phyloP scores from a whole-genome alignment of 2,329 filamentous ascomycete species.

The Exutisphaerella laricina region DNA sequence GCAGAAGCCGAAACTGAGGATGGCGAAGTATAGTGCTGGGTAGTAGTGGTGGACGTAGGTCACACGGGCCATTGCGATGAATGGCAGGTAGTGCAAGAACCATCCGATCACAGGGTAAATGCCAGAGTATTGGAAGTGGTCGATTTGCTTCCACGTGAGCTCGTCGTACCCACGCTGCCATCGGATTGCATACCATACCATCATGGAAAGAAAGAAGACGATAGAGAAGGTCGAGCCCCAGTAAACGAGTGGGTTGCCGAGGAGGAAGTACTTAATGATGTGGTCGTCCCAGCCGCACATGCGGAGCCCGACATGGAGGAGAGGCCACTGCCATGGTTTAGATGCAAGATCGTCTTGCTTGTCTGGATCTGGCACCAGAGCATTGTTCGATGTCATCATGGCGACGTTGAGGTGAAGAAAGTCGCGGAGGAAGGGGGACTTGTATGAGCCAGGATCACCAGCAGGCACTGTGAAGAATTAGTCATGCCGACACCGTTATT shows the following conservation, averaged over 20 bases:
- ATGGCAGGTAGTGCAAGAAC: conserved; percentile 94
- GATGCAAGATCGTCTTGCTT: conserved; percentile 98
- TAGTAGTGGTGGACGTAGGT: conserved; percentile 99
- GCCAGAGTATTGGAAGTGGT: conserved; percentile 90
- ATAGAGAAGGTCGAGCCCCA: conserved; percentile 85
- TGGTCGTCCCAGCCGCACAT: conserved; percentile 99
- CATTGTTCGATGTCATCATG: conserved; percentile 99
- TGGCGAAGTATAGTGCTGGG: conserved; percentile 95
- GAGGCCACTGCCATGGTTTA: conserved; percentile 97
- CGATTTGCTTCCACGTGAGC: conserved; percentile 71
- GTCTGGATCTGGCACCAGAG: conserved; percentile 91
- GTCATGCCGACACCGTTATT: conserved; percentile 24
- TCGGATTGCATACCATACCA: conserved; percentile 80
- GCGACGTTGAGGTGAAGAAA: conserved; percentile 98
- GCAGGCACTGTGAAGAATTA: conserved; percentile 61
- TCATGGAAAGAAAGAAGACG: conserved; percentile 63
- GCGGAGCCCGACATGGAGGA: conserved; percentile 87
- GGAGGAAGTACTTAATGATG: conserved; percentile 95
- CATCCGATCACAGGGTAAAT: conserved; percentile 89
- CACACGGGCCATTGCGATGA: conserved; percentile 95
- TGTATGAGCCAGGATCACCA: conserved; percentile 85
- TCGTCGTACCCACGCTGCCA: conserved; percentile 95
- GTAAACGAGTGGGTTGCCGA: conserved; percentile 94
- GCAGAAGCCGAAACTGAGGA: conserved; percentile 81
- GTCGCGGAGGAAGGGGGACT: conserved; percentile 94